Evolutionary conservation across 352 stramenopile genomes (phyloP).

Genomic region (Globisporangium uncinulatum): DNA sequence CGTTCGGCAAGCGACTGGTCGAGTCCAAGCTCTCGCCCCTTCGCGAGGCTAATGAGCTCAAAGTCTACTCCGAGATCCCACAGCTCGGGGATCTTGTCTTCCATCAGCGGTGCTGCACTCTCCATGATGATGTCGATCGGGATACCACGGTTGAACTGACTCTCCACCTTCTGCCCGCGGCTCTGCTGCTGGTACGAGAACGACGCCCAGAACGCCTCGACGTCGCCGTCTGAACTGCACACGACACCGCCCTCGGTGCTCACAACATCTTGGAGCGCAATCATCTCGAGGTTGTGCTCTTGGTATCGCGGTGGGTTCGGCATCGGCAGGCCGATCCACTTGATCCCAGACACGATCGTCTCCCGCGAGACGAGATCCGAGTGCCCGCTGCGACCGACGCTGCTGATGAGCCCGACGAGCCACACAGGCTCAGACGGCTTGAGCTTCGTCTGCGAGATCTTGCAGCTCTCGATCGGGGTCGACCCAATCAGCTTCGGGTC

Average conservation of each 20-base stretch:
- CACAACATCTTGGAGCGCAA: slow-evolving; percentile 79
- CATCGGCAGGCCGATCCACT: slow-evolving; percentile 81
- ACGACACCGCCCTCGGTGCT: slow-evolving; percentile 78
- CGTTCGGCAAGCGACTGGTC: slow-evolving; percentile 69
- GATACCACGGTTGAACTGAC: slow-evolving; percentile 83
- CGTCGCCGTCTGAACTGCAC: slow-evolving; percentile 54
- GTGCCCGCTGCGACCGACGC: slow-evolving; percentile 67
- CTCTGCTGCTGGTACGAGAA: slow-evolving; percentile 85
- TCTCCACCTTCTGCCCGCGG: slow-evolving; percentile 71
- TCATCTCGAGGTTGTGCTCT: slow-evolving; percentile 87
- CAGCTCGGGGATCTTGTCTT: slow-evolving; percentile 60
- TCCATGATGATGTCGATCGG: slow-evolving; percentile 87
- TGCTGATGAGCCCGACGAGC: slow-evolving; percentile 84
- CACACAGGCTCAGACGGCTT: slow-evolving; percentile 74
- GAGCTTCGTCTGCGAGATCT: slow-evolving; percentile 52
- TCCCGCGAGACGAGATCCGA: slow-evolving; percentile 81
- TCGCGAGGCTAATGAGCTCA: slow-evolving; percentile 85
- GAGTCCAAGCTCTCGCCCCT: slow-evolving; percentile 83
- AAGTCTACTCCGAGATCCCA: slow-evolving; percentile 85
- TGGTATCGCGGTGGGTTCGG: slow-evolving; percentile 81
- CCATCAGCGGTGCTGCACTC: slow-evolving; percentile 66
- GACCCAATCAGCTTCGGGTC: slow-evolving; percentile 84
- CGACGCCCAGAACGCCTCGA: slow-evolving; percentile 84
- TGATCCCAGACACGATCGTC: slow-evolving; percentile 81
- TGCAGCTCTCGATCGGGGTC: slow-evolving; percentile 75